A percentile compares a stretch with the other conserved stretches of the same genome.
These are phyloP conservation scores for Aureobasidium pullulans DNA, from an alignment of 2,329 filamentous ascomycete species.

Conservation along the genomic window DNA sequence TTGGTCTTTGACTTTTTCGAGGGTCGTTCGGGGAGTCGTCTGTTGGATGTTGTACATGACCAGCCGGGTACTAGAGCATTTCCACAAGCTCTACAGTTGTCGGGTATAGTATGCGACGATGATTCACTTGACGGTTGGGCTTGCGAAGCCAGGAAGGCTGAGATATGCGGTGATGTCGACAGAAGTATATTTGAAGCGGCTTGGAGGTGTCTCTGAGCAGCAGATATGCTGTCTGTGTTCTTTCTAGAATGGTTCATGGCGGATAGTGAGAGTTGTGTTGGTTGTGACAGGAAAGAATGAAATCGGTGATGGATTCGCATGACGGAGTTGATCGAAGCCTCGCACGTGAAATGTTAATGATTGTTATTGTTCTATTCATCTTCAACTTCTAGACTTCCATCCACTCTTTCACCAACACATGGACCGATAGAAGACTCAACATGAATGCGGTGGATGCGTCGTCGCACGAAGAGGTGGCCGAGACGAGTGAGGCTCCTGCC, in stretches of 20 bases:
- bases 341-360: background rate
- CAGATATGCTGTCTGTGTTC: background rate
- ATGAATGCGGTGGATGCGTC: constrained; percentile 62
- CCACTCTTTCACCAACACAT: background rate
- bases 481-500: constrained; percentile 53
- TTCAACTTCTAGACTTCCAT: background rate
- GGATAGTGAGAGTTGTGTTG: background rate
- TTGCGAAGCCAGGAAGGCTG: constrained; percentile 14
- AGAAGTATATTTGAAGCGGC: constrained; percentile 5
- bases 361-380: background rate
- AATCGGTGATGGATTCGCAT: background rate
- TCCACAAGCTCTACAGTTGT: constrained; percentile 31
- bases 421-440: constrained; percentile 18
- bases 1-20: background rate
- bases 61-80: constrained; percentile 30
- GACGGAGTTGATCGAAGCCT: constrained; percentile 4
- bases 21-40: background rate
- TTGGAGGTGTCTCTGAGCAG: constrained; percentile 6
- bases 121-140: background rate
- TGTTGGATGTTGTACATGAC: constrained; percentile 20
- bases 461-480: constrained; percentile 31
- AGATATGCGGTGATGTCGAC: constrained; percentile 9
- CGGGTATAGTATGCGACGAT: background rate
- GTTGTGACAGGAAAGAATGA: background rate
- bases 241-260: constrained; percentile 5